A percentile compares a stretch with the other conserved stretches of the same genome.
These are phyloP conservation scores for Marchantia polymorpha DNA, from an alignment of 225 moss, liverwort and hornwort species.

Conservation along the genomic window DNA sequence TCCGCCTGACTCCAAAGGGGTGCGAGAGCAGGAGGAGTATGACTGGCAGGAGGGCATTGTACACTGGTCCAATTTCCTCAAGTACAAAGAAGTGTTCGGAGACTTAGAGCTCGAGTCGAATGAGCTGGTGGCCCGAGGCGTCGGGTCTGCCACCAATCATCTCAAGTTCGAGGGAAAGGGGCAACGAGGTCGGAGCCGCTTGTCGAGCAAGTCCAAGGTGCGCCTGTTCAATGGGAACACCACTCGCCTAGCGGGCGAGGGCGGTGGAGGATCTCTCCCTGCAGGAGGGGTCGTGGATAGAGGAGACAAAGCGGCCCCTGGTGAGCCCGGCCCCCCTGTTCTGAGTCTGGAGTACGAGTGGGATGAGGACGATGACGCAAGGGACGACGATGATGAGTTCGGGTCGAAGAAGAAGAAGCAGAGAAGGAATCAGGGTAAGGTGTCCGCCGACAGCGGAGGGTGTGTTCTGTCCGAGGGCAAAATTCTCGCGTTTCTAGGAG, in stretches of 20 bases:
- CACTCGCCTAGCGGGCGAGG: conserved; percentile 24
- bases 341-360: conserved; percentile 26
- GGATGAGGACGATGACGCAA: conserved; percentile 32
- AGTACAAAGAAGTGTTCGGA: conserved; percentile 44
- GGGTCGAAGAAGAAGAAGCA: conserved; percentile 38
- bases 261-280: conserved; percentile 15
- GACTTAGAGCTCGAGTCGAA: conserved; percentile 39
- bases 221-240: conserved; percentile 19
- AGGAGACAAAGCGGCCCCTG: conserved; percentile 23
- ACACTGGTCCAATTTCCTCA: conserved; percentile 47
- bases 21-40: conserved; percentile 32
- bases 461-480: conserved; percentile 29
- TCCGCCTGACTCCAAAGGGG: conserved; percentile 18
- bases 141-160: conserved; percentile 17
- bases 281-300: conserved; percentile 12
- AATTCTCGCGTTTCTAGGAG: conserved; percentile 40
- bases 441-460: conserved; percentile 20
- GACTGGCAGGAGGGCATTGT: conserved; percentile 45
- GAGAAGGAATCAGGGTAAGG: conserved; percentile 27
- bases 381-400: conserved; percentile 24
- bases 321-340: conserved; percentile 22
- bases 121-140: conserved; percentile 27
- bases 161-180: conserved; percentile 29
- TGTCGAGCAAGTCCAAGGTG: conserved; percentile 22
- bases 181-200: conserved; percentile 29